Percentiles rank a stretch among this genome's conserved stretches.
Evolutionary conservation across 1,139 yeast species (phyloP).

Genomic region (Kurtzmaniella quercitrusa): DNA sequence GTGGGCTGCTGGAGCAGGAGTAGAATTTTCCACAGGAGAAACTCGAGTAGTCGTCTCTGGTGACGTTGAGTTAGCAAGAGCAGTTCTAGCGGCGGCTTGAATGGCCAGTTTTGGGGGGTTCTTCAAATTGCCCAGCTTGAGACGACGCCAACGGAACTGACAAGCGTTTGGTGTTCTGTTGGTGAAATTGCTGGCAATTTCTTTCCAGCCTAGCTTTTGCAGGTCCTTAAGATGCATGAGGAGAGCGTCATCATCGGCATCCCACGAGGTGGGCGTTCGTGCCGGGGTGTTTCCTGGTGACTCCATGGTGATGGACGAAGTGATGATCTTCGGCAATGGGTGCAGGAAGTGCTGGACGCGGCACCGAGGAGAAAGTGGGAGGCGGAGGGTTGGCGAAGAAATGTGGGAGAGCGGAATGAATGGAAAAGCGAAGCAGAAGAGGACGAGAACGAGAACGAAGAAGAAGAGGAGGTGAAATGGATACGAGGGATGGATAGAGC

Average conservation of each 20-base stretch:
- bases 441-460: not conserved
- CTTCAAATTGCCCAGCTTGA: constrained; percentile 61
- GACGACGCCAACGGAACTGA: constrained; percentile 74
- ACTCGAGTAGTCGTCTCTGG: not conserved
- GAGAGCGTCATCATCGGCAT: constrained; percentile 64
- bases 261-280: constrained; percentile 71
- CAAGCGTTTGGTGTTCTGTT: constrained; percentile 77
- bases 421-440: not conserved
- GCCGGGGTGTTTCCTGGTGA: constrained; percentile 18
- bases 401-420: not conserved
- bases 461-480: too few relatives aligned
- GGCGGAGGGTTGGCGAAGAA: not conserved
- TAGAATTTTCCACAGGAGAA: not conserved
- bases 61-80: not conserved
- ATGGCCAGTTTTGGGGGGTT: constrained; percentile 44
- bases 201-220: constrained; percentile 74
- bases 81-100: constrained; percentile 9
- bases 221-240: constrained; percentile 67
- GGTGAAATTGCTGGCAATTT: constrained; percentile 61
- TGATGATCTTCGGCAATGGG: constrained; percentile 3
- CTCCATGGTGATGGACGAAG: not conserved
- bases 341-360: constrained; percentile 1
- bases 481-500: too few relatives aligned
- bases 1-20: not conserved
- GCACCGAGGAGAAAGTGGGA: not conserved